These are phyloP conservation scores for Cytospora schulzeri DNA, from an alignment of 2,329 filamentous ascomycete genomes.

Conservation along the genomic window DNA sequence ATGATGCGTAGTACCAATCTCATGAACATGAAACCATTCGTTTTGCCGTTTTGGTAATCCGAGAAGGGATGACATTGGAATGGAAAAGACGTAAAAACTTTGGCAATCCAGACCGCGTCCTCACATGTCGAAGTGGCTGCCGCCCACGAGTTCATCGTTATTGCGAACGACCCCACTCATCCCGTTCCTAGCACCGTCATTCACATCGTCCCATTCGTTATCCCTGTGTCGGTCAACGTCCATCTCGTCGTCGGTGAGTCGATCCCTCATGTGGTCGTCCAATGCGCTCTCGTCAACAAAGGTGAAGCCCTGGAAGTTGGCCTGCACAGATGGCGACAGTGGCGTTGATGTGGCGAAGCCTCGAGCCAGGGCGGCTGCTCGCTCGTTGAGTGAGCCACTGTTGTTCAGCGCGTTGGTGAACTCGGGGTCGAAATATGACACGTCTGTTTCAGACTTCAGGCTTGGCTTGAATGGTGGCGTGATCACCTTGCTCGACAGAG, in stretches of 20 bases:
- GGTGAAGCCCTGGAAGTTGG: conserved; percentile 97
- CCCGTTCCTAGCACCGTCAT: conserved; percentile 58
- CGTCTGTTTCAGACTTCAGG: conserved; percentile 92
- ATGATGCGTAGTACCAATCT: conserved; percentile 28
- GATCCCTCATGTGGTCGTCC: conserved; percentile 75
- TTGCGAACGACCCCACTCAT: conserved; percentile 67
- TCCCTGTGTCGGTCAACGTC: conserved; percentile 47
- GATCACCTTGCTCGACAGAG: conserved; percentile 85
- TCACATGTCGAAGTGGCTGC: conserved; percentile 66
- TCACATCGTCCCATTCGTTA: conserved; percentile 61
- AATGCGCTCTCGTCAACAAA: conserved; percentile 98
- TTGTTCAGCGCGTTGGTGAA: conserved; percentile 93
- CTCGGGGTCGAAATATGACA: conserved; percentile 97
- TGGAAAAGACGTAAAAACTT: conserved; percentile 6
- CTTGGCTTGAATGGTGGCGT: conserved; percentile 98
- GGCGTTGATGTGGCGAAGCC: conserved; percentile 90
- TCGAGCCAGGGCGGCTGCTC: conserved; percentile 81
- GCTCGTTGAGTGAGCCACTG: conserved; percentile 85
- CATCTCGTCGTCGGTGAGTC: conserved; percentile 60
- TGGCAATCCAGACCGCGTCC: conserved; percentile 26
- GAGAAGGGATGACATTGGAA: conserved; percentile 1
- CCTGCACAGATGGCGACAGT: conserved; percentile 91
- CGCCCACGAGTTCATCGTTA: conserved; percentile 65
- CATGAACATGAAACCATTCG: conserved; percentile 22
- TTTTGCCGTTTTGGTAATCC: conserved; percentile 20